Evolutionary conservation across 1,284 basidiomycete genomes (phyloP), one percentile per base, ranked within the genome.

Genomic region (Tilletia caries): DNA sequence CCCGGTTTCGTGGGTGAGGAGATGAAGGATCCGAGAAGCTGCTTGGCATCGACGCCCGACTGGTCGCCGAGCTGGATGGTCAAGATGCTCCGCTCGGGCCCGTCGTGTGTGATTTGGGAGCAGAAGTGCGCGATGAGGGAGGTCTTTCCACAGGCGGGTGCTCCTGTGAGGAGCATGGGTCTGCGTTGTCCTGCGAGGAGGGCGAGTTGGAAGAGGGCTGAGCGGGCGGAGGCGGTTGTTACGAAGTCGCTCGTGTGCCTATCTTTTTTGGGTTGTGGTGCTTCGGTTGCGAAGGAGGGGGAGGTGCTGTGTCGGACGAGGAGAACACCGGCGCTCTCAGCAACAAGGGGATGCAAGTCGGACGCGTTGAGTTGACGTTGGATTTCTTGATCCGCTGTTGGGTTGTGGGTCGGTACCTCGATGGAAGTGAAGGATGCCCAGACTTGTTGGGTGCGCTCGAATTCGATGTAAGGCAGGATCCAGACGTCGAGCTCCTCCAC

Each of bases 21-120:
- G 2, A 93, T 86, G 72, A 98, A 96, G 1, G 93, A 95, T 5
- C 96, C 96, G 41, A 99, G 87, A 0, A 99, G 87, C 0, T 93
- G 91, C 65, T 96, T 92, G 43, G 95, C 91, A 81, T 99, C 96
- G 67, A 99, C 88, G 1, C 80, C 80, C 1, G 77, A 77, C 48
- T 81, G 79, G 52, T 82, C 81, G 13, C 79, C 81, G 92, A 96
- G 92, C 46, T 98, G 89, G 73, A 96, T 91, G 70, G 98, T 90
- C 2, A 89, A 90, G 65, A 97, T 79, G 27, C 87, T 69, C 91
- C 88, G 70, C 82, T 62, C 58, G 32, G 83, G n/a, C 48, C 78
- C 78, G 90, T 88, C 37, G 20, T 50, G 80, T 83, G n/a, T 86
- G 86, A 0, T 91, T 88, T 73, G 89, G 86, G 20, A 75, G 71